Evolutionary conservation across 106 monocot genomes (phyloP).

Genomic region (Apostasia ramifera): DNA sequence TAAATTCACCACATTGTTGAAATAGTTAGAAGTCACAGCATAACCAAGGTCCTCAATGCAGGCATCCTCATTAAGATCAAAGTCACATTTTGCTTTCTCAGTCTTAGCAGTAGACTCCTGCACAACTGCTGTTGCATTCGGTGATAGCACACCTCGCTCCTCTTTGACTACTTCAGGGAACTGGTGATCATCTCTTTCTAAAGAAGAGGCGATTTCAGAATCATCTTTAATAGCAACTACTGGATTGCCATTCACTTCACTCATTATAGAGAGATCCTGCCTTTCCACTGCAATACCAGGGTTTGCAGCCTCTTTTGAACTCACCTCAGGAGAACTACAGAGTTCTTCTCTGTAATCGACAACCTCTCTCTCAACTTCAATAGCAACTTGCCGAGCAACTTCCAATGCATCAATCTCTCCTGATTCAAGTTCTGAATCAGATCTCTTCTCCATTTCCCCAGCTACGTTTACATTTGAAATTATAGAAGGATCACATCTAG

Average conservation of each 20-base stretch:
- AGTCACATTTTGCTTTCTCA: conserved; percentile 17
- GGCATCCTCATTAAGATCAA: conserved; percentile 74
- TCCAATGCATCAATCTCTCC: conserved; percentile 64
- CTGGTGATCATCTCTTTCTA: conserved; percentile 15
- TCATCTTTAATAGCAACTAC: conserved; percentile 11
- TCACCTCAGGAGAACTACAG: conserved; percentile 43
- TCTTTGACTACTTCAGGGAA: conserved; percentile 3
- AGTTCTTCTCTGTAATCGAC: conserved; percentile 68
- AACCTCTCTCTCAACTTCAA: conserved; percentile 66
- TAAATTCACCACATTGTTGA: conserved; percentile 21
- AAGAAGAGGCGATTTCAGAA: conserved; percentile 21
- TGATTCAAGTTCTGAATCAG: conserved; percentile 35
- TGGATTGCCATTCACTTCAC: conserved; percentile 9
- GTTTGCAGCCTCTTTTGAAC: conserved; percentile 17
- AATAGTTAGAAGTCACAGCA: background rate
- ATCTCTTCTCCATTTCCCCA: background rate
- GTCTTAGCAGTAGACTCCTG: conserved; percentile 8
- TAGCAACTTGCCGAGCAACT: conserved; percentile 68
- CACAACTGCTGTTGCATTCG: conserved; percentile 1
- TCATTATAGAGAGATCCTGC: conserved; percentile 7
- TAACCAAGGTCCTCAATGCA: conserved; percentile 31
- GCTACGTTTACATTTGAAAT: background rate
- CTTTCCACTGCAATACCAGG: conserved; percentile 11
- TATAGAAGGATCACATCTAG: conserved; percentile 4
- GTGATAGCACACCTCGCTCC: conserved; percentile 13